Base-by-base conservation (phyloP, 371 early-diverging fungal species). In the Choanephora cucurbitarum region DNA sequence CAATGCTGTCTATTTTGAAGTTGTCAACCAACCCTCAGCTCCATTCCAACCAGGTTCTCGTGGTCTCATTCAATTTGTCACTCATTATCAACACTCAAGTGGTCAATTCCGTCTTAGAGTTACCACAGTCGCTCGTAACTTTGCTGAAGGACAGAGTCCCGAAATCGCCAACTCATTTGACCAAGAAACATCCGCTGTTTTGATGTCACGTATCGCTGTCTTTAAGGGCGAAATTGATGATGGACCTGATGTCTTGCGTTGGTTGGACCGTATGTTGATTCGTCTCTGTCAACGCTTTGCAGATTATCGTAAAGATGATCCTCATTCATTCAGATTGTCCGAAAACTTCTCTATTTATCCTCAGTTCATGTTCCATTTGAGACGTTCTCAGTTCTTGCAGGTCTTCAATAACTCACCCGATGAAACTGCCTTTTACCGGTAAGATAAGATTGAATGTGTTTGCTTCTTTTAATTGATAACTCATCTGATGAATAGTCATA, bases 311-410 rank as follows among this genome's bases (percentile, higher is more conserved):
- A 96, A 95, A 73, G 99, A 98, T 47, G 98, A 97, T 60, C 95
- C 98, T 11, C 80, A 83, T 28, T 91, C 93, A 22, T 93, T 99
- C 84, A 85, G 90, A n/a, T 80, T 99, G 34, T 82, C 91, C 0
- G 91, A 91, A 44, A 94, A 93, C 75, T 99, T 99, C 71, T 90
- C 94, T 2, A 97, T 97, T 65, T 99, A 98, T 73, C 99, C 99
- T 23, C 99, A 99, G 76, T 99, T 99, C 71, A 99, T 99, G 98
- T 99, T 98, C 88, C 99, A 99, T 67, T 80, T 99, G 58, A 84
- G 99, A 57, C 84, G 99, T 44, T 90, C 91, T 60, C 98, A 99
- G 72, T 97, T 99, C 77, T 81, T 99, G 67, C 99, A 99, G 72
- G 98, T 97, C 17, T 99, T 99, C 73, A 99, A 99, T 67, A 97